Percentiles rank a stretch among this genome's conserved stretches.
phyloP scores from a whole-genome alignment of 495 filamentous ascomycete genomes.

The Penicillium cinerascens region DNA sequence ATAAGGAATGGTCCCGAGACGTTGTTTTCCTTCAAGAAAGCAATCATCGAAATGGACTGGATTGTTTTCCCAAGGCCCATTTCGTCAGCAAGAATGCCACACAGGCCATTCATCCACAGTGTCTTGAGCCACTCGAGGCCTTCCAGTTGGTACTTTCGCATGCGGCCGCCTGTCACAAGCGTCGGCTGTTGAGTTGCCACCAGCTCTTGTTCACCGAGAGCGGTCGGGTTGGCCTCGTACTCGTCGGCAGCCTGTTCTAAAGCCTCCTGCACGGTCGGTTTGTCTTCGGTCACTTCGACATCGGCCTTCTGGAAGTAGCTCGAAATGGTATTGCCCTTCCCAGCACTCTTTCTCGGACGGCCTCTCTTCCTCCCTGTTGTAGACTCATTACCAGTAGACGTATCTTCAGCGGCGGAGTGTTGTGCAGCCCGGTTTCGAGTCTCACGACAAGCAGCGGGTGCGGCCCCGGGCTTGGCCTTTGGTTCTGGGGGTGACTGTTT shows the following conservation, averaged over 20 bases:
- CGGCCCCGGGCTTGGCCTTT: constrained; percentile 14
- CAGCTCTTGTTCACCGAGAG: constrained; percentile 72
- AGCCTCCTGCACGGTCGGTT: constrained; percentile 50
- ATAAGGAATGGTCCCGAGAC: constrained; percentile 87
- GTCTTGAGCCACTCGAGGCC: constrained; percentile 88
- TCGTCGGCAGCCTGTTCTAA: constrained; percentile 54
- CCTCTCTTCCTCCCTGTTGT: constrained; percentile 18
- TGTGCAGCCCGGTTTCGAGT: constrained; percentile 34
- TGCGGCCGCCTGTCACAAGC: constrained; percentile 79
- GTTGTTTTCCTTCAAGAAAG: constrained; percentile 81
- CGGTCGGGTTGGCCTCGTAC: constrained; percentile 54
- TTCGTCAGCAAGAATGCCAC: constrained; percentile 83
- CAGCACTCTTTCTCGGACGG: constrained; percentile 29
- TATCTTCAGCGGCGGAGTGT: constrained; percentile 27
- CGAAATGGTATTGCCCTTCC: constrained; percentile 45
- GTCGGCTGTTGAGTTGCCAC: constrained; percentile 80
- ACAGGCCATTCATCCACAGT: constrained; percentile 88
- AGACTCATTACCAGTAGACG: constrained; percentile 14
- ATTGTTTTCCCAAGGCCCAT: constrained; percentile 77
- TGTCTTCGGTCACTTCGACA: constrained; percentile 48
- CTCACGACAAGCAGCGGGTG: constrained; percentile 15
- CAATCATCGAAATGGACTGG: constrained; percentile 88
- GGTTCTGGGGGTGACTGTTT: constrained; percentile 19
- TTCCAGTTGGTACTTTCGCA: constrained; percentile 93
- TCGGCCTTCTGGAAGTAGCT: constrained; percentile 58